phyloP scores from a whole-genome alignment of 345 rosid species.

The Sisymbrium irio region DNA sequence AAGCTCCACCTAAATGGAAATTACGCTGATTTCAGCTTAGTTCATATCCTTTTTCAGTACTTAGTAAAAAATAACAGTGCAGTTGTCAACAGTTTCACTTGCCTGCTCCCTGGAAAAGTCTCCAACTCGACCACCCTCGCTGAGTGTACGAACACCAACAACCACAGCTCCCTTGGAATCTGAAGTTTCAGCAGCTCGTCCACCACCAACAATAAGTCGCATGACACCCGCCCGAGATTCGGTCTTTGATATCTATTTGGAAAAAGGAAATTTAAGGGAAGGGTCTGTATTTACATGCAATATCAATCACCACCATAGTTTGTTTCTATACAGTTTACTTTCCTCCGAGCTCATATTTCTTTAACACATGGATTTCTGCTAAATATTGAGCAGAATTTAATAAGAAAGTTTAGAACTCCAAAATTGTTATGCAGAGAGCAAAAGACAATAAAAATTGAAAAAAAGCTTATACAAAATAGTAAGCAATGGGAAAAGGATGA shows the following conservation, averaged over 20 bases:
- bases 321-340: background rate
- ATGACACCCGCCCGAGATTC: constrained; percentile 94
- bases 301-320: constrained; percentile 5
- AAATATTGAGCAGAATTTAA: background rate
- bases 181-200: constrained; percentile 87
- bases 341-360: background rate
- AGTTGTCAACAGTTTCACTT: constrained; percentile 22
- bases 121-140: constrained; percentile 99
- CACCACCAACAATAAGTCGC: constrained; percentile 99
- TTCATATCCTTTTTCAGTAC: background rate
- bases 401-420: background rate
- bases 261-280: background rate
- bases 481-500: constrained; percentile 2
- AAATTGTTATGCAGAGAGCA: constrained; percentile 1
- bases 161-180: constrained; percentile 91
- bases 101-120: constrained; percentile 99
- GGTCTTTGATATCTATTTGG: constrained; percentile 57
- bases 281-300: background rate
- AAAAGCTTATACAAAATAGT: background rate
- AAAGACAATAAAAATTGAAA: background rate
- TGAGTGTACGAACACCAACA: constrained; percentile 96
- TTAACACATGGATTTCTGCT: background rate
- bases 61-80: constrained; percentile 1
- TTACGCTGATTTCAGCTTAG: background rate
- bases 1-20: constrained; percentile 74